phyloP scores from a whole-genome alignment of 2,329 filamentous ascomycete species.

The Teratosphaeria gauchensis region DNA sequence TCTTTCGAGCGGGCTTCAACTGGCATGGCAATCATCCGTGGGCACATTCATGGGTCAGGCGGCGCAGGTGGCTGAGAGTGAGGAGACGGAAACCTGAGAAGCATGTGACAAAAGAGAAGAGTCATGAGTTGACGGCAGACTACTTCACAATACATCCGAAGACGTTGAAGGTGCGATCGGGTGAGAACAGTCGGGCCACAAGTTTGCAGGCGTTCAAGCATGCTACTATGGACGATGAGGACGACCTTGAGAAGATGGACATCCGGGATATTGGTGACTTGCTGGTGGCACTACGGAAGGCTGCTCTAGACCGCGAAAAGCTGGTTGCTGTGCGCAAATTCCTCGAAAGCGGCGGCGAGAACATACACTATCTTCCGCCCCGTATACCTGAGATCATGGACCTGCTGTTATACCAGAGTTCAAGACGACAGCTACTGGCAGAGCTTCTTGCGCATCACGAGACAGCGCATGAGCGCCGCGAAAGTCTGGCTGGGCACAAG shows the following conservation, averaged over 20 bases:
- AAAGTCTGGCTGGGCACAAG: constrained; percentile 33
- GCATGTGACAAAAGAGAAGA: constrained; percentile 38
- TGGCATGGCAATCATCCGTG: constrained; percentile 86
- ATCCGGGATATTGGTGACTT: constrained; percentile 59
- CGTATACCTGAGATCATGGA: constrained; percentile 79
- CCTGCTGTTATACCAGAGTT: constrained; percentile 81
- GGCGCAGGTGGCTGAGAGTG: constrained; percentile 78
- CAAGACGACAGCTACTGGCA: constrained; percentile 64
- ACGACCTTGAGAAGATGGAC: constrained; percentile 41
- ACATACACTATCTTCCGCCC: constrained; percentile 64
- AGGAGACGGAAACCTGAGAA: constrained; percentile 54
- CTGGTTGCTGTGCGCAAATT: constrained; percentile 75
- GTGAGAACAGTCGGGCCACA: not conserved
- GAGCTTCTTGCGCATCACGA: constrained; percentile 56
- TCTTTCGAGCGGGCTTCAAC: constrained; percentile 49
- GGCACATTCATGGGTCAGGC: constrained; percentile 91
- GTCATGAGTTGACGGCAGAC: constrained; percentile 61
- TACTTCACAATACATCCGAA: constrained; percentile 64
- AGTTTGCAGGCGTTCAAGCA: constrained; percentile 5
- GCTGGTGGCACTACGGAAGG: constrained; percentile 55
- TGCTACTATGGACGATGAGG: constrained; percentile 27
- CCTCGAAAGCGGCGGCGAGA: constrained; percentile 63
- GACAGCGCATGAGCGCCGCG: constrained; percentile 40
- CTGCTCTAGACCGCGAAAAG: constrained; percentile 84
- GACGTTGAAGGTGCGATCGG: constrained; percentile 10